Evolutionary conservation across 2,329 filamentous ascomycete species (phyloP).

Genomic region (Ophiosphaerella narmari): DNA sequence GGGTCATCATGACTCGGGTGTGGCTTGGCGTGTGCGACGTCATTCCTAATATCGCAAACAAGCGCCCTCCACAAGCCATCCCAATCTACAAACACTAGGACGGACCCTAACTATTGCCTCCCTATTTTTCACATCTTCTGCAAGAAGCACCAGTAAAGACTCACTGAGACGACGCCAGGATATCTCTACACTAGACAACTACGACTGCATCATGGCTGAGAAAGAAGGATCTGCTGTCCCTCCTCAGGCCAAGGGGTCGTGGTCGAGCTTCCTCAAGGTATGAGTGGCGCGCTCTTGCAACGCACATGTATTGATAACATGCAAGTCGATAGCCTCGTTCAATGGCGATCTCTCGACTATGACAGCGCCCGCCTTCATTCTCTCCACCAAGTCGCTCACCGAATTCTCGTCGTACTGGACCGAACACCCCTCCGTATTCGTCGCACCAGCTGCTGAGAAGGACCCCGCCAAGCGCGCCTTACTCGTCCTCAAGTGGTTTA

Average conservation of each 20-base stretch:
- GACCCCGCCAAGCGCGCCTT: slow-evolving; percentile 82
- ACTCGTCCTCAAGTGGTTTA: slow-evolving; percentile 94
- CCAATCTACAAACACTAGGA: slow-evolving; percentile 12
- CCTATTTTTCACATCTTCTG: slow-evolving; percentile 1
- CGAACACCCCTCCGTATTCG: slow-evolving; percentile 68
- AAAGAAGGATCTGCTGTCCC: slow-evolving; percentile 55
- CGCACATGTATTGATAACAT: slow-evolving; percentile 10
- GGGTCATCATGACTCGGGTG: slow-evolving; percentile 12
- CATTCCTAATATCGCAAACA: slow-evolving; percentile 17
- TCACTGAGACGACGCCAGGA: not conserved
- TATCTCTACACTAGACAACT: slow-evolving; percentile 4
- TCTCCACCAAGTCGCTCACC: slow-evolving; percentile 59
- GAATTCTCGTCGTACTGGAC: slow-evolving; percentile 64
- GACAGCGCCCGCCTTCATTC: slow-evolving; percentile 61
- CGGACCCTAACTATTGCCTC: slow-evolving; percentile 4
- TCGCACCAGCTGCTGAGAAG: slow-evolving; percentile 77
- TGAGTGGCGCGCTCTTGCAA: not conserved
- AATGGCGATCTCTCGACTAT: slow-evolving; percentile 62
- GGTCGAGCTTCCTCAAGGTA: slow-evolving; percentile 57
- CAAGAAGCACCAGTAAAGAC: not conserved
- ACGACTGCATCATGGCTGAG: slow-evolving; percentile 25
- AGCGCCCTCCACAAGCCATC: slow-evolving; percentile 9
- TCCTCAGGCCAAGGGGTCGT: slow-evolving; percentile 52
- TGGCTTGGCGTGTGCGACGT: slow-evolving; percentile 23
- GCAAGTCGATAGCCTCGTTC: slow-evolving; percentile 58